Evolutionary conservation across 2,329 filamentous ascomycete genomes (phyloP).

Genomic region (Xylaria multiplex): DNA sequence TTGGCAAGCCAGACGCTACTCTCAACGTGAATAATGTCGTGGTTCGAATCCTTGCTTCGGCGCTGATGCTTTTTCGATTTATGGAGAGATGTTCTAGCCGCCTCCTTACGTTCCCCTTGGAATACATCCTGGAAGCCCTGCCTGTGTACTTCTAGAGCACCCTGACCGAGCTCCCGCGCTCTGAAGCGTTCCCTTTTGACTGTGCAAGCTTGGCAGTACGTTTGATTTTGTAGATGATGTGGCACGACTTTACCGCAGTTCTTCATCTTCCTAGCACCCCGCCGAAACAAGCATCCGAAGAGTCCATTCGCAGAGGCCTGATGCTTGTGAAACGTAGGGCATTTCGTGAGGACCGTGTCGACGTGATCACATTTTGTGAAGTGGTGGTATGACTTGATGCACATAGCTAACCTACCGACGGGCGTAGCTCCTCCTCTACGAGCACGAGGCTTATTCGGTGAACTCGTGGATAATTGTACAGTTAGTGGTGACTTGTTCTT

Average conservation of each 20-base stretch:
- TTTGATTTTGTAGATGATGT: constrained; percentile 27
- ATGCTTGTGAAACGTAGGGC: constrained; percentile 41
- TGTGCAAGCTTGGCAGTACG: constrained; percentile 41
- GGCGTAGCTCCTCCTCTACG: neutral
- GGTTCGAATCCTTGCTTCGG: constrained; percentile 8
- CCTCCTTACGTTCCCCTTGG: constrained; percentile 29
- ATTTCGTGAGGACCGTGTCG: constrained; percentile 34
- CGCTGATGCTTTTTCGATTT: constrained; percentile 19
- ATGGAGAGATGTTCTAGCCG: constrained; percentile 16
- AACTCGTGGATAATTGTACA: neutral
- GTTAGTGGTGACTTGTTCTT: neutral
- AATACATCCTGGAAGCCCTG: constrained; percentile 32
- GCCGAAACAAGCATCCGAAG: constrained; percentile 36
- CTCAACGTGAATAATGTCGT: constrained; percentile 24
- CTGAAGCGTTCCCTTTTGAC: constrained; percentile 30
- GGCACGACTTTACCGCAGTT: constrained; percentile 43
- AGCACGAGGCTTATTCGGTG: constrained; percentile 1
- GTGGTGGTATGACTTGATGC: constrained; percentile 38
- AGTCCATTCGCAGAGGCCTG: constrained; percentile 38
- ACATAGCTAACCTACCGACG: constrained; percentile 37
- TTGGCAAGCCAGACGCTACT: constrained; percentile 41
- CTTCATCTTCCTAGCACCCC: constrained; percentile 26
- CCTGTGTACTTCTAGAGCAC: constrained; percentile 37
- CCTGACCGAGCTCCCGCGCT: constrained; percentile 38
- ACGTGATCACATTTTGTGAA: constrained; percentile 43